Evolutionary conservation across 352 stramenopile species (phyloP), one percentile per base, ranked within the genome.

Genomic region (Phytopythium oedochilum): DNA sequence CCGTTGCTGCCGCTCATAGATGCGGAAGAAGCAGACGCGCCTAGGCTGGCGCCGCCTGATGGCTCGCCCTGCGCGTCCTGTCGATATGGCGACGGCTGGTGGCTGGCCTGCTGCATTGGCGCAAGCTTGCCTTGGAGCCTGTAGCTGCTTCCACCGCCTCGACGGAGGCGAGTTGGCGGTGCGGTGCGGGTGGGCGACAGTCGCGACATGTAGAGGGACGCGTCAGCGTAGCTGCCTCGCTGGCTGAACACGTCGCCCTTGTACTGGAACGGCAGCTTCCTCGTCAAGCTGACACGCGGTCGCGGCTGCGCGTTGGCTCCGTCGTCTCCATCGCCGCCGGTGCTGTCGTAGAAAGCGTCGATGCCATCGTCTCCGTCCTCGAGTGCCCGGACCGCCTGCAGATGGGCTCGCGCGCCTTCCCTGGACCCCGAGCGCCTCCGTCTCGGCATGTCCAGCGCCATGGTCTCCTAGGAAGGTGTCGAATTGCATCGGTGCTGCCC

Each of bases 211-310:
- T 92, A 92, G 20, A 92, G 51, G 26, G 68, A 70, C 0, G 74
- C 78, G 15, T 92, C 78, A 0, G 63, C 75, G 60, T 92, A 92
- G n/a, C 72, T 52, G 3, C 78, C 81, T 40, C 75, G 81, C 55
- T 92, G 81, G n/a, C 73, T 66, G 52, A 92, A 92, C 11, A 86
- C 61, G 44, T 92, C 81, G 36, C 81, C 81, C 53, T 68, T 69
- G 51, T 89, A 92, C 45, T 83, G 73, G 58, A 89, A 92, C 14
- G 64, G 61, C 11, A 87, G 50, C 42, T 76, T 78, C 57, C 71
- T 68, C 12, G 70, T 60, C 10, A 76, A 57, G 4, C 71, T 52
- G 8, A 71, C 59, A 29, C 59, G 60, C 18, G 58, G 35, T 8
- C 61, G 55, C 23, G 56, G 26, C 0, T 31, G 22, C 15, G 42